These are phyloP conservation scores for Xerocomus minutiporus DNA, from an alignment of 1,284 basidiomycete genomes.

Conservation along the genomic window DNA sequence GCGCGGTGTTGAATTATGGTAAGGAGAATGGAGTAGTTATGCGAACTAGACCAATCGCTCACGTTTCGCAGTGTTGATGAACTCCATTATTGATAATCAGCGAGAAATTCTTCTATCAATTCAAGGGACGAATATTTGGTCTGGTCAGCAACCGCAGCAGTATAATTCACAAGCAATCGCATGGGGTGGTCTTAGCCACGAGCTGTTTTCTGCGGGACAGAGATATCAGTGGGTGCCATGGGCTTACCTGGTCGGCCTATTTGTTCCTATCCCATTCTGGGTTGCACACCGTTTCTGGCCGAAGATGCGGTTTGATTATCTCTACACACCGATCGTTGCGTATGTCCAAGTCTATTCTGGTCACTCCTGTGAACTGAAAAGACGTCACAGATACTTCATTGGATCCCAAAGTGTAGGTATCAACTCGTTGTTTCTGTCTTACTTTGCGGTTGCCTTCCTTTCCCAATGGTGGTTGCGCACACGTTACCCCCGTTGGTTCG, in stretches of 20 bases:
- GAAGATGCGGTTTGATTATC: conserved; percentile 39
- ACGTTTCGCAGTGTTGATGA: conserved; percentile 43
- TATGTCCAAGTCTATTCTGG: conserved; percentile 12
- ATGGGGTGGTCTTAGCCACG: conserved; percentile 59
- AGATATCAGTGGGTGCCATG: conserved; percentile 57
- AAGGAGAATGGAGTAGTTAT: conserved; percentile 10
- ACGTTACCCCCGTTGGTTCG: conserved; percentile 54
- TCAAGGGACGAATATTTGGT: conserved; percentile 59
- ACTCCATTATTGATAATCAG: conserved; percentile 52
- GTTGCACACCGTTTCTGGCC: conserved; percentile 42
- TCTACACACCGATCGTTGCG: conserved; percentile 45
- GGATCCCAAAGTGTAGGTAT: conserved; percentile 50
- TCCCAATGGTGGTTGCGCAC: conserved; percentile 58
- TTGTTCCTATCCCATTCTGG: conserved; percentile 55
- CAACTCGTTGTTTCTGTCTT: conserved; percentile 40
- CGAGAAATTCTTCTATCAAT: conserved; percentile 44
- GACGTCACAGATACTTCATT: conserved; percentile 33
- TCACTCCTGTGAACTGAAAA: conserved; percentile 9
- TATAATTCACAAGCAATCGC: conserved; percentile 63
- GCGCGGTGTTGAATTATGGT: conserved; percentile 52
- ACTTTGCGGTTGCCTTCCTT: conserved; percentile 47
- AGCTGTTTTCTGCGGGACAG: conserved; percentile 52
- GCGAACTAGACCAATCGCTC: conserved; percentile 11
- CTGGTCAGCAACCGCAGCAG: conserved; percentile 52
- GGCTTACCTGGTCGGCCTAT: conserved; percentile 52